Conservation (phyloP, 2,329 filamentous ascomycete genomes). For the Ceratocystis colombiana region DNA sequence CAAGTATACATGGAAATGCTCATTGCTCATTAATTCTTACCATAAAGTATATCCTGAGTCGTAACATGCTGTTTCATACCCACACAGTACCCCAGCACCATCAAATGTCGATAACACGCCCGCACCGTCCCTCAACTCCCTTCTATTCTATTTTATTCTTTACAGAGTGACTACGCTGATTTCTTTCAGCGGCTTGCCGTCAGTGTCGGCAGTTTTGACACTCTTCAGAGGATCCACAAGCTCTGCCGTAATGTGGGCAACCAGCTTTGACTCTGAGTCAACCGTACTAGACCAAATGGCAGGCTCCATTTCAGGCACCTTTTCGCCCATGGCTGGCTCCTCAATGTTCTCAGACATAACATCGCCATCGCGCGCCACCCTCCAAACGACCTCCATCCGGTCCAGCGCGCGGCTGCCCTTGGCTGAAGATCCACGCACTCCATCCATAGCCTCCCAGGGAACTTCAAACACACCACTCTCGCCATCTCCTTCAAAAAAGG, state of each 20-base stretch:
- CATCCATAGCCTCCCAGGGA: slow-evolving; percentile 66
- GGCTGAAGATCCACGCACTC: slow-evolving; percentile 77
- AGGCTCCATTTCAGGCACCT: slow-evolving; percentile 57
- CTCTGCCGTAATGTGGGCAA: slow-evolving; percentile 36
- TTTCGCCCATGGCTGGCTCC: slow-evolving; percentile 56
- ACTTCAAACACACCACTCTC: slow-evolving; percentile 54
- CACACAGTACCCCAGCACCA: neutral
- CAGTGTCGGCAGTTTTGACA: slow-evolving; percentile 34
- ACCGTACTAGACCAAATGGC: slow-evolving; percentile 65
- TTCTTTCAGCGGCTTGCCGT: slow-evolving; percentile 32
- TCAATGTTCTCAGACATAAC: slow-evolving; percentile 35
- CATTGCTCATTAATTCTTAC: neutral
- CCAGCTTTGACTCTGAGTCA: slow-evolving; percentile 35
- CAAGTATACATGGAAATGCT: neutral
- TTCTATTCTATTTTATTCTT: neutral
- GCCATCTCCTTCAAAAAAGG: slow-evolving; percentile 67
- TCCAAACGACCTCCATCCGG: slow-evolving; percentile 76
- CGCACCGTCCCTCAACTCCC: neutral
- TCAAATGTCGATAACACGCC: neutral
- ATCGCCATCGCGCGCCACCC: slow-evolving; percentile 31
- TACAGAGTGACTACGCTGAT: slow-evolving; percentile 21
- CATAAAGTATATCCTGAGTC: neutral
- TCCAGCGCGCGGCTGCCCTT: slow-evolving; percentile 80
- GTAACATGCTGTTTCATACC: neutral
- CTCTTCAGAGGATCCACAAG: slow-evolving; percentile 34